Evolutionary conservation across 2,329 filamentous ascomycete species (phyloP), one percentile per base, ranked within the genome.

Genomic region (Penicillium sp.): DNA sequence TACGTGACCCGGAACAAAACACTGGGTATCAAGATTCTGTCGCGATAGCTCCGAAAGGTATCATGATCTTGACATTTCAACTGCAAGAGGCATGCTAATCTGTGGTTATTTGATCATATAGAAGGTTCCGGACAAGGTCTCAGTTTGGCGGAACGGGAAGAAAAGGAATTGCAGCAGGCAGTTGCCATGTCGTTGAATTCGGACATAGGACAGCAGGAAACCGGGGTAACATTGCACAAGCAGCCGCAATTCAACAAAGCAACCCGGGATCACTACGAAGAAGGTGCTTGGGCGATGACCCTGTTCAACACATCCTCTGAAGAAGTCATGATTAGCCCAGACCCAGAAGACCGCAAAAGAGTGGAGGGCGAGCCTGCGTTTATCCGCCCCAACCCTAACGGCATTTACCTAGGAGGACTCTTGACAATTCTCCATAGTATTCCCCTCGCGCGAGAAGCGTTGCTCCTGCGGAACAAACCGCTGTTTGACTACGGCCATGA

Each of bases 391-490:
- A 74, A 81, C 3, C 76, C 80, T 13, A 77, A 79, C 43, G 77
- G 75, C 42, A 77, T 83, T 57, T 84, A 84, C 64, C 73, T 86
- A n/a, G 80, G 82, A 29, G 81, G 81, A 4, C 73, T 87, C 21
- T 66, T 88, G 43, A 86, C 84, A 6, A 86, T 88, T 57, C 77
- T 86, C n/a, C 83, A 86, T 66, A 78, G 81, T 21, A 86, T 88
- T 55, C 84, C 85, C 4, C 72, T 82, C 31, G 82, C 81, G 21
- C 78, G 84, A 56, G 84, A 86, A 66, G 81, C 82, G 9, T 75
- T 88, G 10, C 70, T 87, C 13, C 69, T 80, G 41, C 75, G 80
- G n/a, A 73, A 74, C 8, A 71, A 78, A 27, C 64, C 76, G 6
- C 70, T 79, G 25, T 67, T 72, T 2, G 76, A 82, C 57, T 88